phyloP scores from a whole-genome alignment of 2,329 filamentous ascomycete species.

The Pseudocercospora musae region DNA sequence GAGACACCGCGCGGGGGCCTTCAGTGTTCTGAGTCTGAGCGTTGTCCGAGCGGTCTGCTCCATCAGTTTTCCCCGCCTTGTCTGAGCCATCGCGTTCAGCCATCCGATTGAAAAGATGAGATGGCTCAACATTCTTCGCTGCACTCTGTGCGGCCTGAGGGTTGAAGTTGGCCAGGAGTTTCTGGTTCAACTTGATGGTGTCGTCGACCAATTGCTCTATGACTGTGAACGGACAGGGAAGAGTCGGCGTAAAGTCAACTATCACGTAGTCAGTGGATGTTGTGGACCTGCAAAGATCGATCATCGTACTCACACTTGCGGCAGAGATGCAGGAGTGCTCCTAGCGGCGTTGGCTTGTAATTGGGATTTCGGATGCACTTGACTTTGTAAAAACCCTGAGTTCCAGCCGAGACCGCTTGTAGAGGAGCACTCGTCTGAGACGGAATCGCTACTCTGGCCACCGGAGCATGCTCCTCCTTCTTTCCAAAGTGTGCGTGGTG shows the following conservation, averaged over 20 bases:
- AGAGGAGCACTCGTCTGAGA: background rate
- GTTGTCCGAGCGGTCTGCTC: background rate
- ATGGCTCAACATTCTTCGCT: background rate
- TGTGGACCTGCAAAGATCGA: background rate
- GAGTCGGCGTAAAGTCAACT: conserved; percentile 23
- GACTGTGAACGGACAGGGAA: conserved; percentile 21
- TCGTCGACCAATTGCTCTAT: conserved; percentile 17
- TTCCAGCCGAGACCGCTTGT: background rate
- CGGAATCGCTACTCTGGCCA: background rate
- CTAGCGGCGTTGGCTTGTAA: conserved; percentile 21
- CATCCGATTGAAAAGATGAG: conserved; percentile 13
- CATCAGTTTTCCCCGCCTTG: background rate
- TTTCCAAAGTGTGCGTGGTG: background rate
- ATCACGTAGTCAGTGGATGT: background rate
- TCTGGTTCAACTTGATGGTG: background rate
- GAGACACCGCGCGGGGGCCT: background rate
- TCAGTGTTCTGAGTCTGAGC: background rate
- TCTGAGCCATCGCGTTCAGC: conserved; percentile 7
- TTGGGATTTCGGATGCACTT: conserved; percentile 29
- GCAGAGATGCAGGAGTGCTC: conserved; percentile 24
- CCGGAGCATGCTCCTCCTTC: background rate
- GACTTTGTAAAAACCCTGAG: conserved; percentile 24
- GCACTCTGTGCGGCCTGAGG: conserved; percentile 7
- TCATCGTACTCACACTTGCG: conserved; percentile 22
- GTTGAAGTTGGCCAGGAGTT: background rate